These are phyloP conservation scores for Teratosphaeria zuluensis DNA, from an alignment of 2,329 filamentous ascomycete species.

Conservation along the genomic window DNA sequence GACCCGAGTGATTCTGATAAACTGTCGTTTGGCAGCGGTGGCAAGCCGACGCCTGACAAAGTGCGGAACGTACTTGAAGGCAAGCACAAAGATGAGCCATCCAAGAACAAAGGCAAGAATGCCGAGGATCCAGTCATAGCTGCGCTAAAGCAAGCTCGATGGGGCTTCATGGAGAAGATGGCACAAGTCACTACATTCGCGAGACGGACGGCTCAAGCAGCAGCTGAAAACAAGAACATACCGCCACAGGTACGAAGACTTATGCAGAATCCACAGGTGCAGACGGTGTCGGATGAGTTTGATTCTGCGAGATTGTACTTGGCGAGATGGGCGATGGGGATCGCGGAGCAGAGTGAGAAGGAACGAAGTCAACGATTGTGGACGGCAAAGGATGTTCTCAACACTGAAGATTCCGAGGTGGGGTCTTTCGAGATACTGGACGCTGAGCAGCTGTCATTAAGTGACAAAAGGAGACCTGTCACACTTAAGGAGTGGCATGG, in stretches of 20 bases:
- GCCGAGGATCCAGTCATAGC: slow-evolving; percentile 80
- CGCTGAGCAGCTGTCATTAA: slow-evolving; percentile 59
- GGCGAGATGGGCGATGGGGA: slow-evolving; percentile 96
- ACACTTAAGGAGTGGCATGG: slow-evolving; percentile 80
- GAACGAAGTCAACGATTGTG: slow-evolving; percentile 81
- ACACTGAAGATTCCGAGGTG: slow-evolving; percentile 88
- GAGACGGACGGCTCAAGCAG: slow-evolving; percentile 77
- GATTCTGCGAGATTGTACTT: slow-evolving; percentile 92
- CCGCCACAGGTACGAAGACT: slow-evolving; percentile 80
- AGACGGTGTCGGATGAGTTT: slow-evolving; percentile 92
- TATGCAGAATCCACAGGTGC: slow-evolving; percentile 84
- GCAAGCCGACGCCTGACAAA: slow-evolving; percentile 43
- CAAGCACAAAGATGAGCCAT: slow-evolving; percentile 26
- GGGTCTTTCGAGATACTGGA: slow-evolving; percentile 92
- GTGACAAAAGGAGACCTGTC: slow-evolving; percentile 67
- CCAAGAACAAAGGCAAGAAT: slow-evolving; percentile 29
- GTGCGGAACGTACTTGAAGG: slow-evolving; percentile 33
- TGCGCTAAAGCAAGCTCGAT: slow-evolving; percentile 85
- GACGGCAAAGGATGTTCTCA: slow-evolving; percentile 85
- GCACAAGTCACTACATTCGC: slow-evolving; percentile 97
- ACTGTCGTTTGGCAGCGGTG: slow-evolving; percentile 58
- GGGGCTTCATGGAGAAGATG: slow-evolving; percentile 94
- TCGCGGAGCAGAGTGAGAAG: slow-evolving; percentile 89
- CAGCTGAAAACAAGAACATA: slow-evolving; percentile 81
- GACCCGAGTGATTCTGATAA: slow-evolving; percentile 81